Conservation (phyloP, 306 rosid genomes). For the Sesbania bispinosa region DNA sequence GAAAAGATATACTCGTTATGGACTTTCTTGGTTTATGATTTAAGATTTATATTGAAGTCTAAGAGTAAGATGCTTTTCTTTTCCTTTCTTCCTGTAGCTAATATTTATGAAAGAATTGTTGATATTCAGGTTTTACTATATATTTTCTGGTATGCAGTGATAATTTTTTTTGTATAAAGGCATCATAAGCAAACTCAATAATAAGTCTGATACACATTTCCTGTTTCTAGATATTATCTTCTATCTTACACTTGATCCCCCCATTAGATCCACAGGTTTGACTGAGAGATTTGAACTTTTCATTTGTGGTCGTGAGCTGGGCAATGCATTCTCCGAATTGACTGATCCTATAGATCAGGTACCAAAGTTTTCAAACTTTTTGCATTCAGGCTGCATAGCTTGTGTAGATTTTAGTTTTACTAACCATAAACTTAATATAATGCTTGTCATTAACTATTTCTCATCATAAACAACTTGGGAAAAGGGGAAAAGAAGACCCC, state of each 20-base stretch:
- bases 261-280: conserved; percentile 67
- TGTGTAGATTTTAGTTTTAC: conserved; percentile 8
- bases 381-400: neutral
- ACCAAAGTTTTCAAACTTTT: neutral
- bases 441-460: conserved; percentile 15
- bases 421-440: neutral
- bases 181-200: conserved; percentile 1
- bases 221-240: conserved; percentile 11
- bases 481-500: neutral
- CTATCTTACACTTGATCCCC: conserved; percentile 30
- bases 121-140: neutral
- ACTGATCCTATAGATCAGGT: conserved; percentile 99
- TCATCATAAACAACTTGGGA: neutral
- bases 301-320: conserved; percentile 96
- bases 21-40: neutral
- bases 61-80: neutral
- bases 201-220: neutral
- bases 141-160: neutral
- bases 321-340: conserved; percentile 94
- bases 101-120: conserved; percentile 10
- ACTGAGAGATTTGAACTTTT: conserved; percentile 96
- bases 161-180: neutral
- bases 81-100: neutral
- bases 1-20: neutral
- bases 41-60: neutral